phyloP scores from a whole-genome alignment of 331 rosid species.

The Stylosanthes scabra region DNA sequence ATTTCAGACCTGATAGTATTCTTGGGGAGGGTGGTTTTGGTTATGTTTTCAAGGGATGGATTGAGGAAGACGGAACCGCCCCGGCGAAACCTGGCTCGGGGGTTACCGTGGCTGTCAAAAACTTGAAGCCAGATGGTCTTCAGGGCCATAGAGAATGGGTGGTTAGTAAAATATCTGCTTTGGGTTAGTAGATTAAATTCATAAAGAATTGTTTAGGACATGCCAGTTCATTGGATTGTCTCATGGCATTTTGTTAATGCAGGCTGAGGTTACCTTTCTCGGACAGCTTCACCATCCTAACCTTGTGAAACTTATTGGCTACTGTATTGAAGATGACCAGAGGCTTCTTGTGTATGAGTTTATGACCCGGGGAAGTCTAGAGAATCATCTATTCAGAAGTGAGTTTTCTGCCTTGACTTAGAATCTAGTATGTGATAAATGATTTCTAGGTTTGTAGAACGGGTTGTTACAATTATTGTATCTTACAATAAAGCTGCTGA shows the following conservation, averaged over 20 bases:
- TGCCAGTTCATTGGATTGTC: constrained; percentile 41
- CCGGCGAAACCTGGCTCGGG: constrained; percentile 96
- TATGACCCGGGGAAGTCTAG: constrained; percentile 96
- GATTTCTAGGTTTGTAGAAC: neutral
- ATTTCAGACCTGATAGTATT: constrained; percentile 95
- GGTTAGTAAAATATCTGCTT: constrained; percentile 84
- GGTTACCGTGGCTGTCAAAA: constrained; percentile 87
- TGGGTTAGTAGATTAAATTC: constrained; percentile 66
- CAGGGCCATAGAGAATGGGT: constrained; percentile 98
- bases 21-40: constrained; percentile 98
- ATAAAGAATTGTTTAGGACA: constrained; percentile 39
- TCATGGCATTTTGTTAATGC: constrained; percentile 48
- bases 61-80: constrained; percentile 93
- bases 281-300: constrained; percentile 98
- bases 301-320: constrained; percentile 90
- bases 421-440: constrained; percentile 15
- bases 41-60: constrained; percentile 92
- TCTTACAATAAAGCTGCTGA: constrained; percentile 41
- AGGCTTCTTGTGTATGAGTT: constrained; percentile 91
- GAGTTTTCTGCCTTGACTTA: constrained; percentile 51
- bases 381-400: constrained; percentile 92
- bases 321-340: constrained; percentile 93
- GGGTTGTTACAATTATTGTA: constrained; percentile 16
- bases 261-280: constrained; percentile 95
- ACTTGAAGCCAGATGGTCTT: constrained; percentile 91